phyloP scores from a whole-genome alignment of 345 rosid genomes.

The Excoecaria cochinchinensis region DNA sequence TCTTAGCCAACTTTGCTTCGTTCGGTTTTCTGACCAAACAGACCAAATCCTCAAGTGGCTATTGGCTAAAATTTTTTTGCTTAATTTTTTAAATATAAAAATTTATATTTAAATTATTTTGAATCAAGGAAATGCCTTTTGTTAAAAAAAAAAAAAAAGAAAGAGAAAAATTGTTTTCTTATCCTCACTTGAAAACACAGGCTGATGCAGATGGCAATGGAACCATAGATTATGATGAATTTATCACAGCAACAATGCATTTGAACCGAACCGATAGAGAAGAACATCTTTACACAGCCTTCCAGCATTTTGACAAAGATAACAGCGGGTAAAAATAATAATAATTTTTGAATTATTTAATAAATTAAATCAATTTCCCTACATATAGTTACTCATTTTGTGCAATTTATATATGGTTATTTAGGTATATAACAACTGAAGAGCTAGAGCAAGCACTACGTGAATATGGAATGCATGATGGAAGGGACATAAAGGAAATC shows the following conservation, averaged over 20 bases:
- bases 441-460: slow-evolving; percentile 91
- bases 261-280: slow-evolving; percentile 71
- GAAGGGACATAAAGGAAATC: slow-evolving; percentile 70
- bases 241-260: slow-evolving; percentile 83
- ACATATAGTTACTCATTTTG: not conserved
- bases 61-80: too few species aligned
- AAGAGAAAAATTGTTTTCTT: not conserved
- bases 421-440: slow-evolving; percentile 72
- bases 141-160: too few species aligned
- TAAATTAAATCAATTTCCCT: not conserved
- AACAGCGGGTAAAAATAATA: slow-evolving; percentile 64
- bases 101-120: too few species aligned
- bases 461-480: slow-evolving; percentile 78
- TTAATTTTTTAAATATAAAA: too few species aligned
- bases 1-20: too few species aligned
- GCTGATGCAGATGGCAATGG: slow-evolving; percentile 92
- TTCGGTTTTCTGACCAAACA: too few species aligned
- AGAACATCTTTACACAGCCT: slow-evolving; percentile 75
- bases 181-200: slow-evolving; percentile 28
- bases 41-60: too few species aligned
- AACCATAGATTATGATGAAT: slow-evolving; percentile 74
- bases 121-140: too few species aligned
- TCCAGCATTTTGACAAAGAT: slow-evolving; percentile 84
- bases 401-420: not conserved
- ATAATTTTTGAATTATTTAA: not conserved